Percentiles rank a stretch among this genome's conserved stretches.
Evolutionary conservation across 768 basidiomycete species (phyloP).

Genomic region (Gloeophyllum trabeum): DNA sequence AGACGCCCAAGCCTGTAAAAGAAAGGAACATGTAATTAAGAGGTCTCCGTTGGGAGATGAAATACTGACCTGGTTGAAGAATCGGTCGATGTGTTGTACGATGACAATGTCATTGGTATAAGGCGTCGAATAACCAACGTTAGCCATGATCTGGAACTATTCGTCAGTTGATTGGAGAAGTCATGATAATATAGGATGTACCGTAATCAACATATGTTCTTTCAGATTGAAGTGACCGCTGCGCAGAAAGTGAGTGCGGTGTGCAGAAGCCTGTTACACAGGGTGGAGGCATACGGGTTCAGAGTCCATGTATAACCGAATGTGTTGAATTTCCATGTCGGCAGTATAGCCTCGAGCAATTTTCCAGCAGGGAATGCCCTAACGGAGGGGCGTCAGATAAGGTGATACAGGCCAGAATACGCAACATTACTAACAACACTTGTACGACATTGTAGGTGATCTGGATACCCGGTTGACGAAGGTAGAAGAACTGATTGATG

Average conservation of each 20-base stretch:
- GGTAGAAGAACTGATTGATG: slow-evolving; percentile 20
- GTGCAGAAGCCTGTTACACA: neutral
- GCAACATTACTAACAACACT: too few relatives aligned
- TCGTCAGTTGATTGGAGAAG: neutral
- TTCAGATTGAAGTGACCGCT: slow-evolving; percentile 18
- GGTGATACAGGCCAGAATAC: too few relatives aligned
- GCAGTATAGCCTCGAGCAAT: slow-evolving; percentile 3
- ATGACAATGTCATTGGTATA: slow-evolving; percentile 12
- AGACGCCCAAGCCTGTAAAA: slow-evolving; percentile 4
- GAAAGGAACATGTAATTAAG: too few relatives aligned
- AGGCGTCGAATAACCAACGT: neutral
- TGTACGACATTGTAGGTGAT: neutral
- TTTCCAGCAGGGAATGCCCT: neutral
- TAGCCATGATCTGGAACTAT: neutral
- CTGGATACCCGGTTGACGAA: slow-evolving; percentile 16
- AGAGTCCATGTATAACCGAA: slow-evolving; percentile 15
- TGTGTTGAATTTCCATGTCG: slow-evolving; percentile 5
- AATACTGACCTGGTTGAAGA: too few relatives aligned
- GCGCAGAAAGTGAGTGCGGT: neutral
- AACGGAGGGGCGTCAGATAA: too few relatives aligned
- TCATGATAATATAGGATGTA: too few relatives aligned
- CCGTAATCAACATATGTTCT: slow-evolving; percentile 10
- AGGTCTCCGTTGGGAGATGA: too few relatives aligned
- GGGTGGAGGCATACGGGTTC: slow-evolving; percentile 12
- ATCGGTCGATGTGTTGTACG: slow-evolving; percentile 4